Evolutionary conservation across 331 rosid genomes (phyloP).

Genomic region (Rhamnella rubrinervis): DNA sequence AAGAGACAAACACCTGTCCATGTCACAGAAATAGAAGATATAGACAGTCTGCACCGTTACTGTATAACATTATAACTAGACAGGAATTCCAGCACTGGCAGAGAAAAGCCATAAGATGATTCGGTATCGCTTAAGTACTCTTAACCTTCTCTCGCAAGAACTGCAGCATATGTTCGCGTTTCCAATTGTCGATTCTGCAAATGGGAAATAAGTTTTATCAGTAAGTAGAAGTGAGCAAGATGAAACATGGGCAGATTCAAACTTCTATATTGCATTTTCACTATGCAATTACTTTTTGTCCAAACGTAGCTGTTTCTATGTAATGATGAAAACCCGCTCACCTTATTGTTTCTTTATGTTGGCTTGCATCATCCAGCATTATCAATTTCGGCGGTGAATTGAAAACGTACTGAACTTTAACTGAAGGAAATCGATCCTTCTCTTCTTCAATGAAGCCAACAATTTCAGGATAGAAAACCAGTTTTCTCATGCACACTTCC

Average conservation of each 20-base stretch:
- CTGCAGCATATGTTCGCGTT: constrained; percentile 85
- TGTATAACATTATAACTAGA: neutral
- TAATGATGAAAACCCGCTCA: constrained; percentile 23
- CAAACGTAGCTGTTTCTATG: neutral
- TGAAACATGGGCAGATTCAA: neutral
- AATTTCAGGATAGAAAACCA: constrained; percentile 91
- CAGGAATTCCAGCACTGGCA: constrained; percentile 4
- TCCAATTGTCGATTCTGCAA: constrained; percentile 92
- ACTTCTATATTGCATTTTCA: neutral
- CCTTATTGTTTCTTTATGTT: constrained; percentile 86
- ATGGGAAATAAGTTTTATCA: neutral
- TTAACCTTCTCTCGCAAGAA: constrained; percentile 79
- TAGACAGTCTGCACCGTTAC: neutral
- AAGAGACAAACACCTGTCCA: too few relatives aligned
- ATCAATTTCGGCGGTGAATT: constrained; percentile 90
- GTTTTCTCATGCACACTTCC: constrained; percentile 96
- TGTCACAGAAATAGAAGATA: neutral
- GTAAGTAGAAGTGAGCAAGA: neutral
- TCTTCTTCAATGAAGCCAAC: constrained; percentile 92
- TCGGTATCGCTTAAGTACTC: constrained; percentile 44
- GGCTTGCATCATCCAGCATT: constrained; percentile 77
- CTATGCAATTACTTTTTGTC: too few relatives aligned
- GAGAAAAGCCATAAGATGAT: constrained; percentile 5
- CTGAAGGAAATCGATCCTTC: constrained; percentile 66
- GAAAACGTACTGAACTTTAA: constrained; percentile 72